Conservation (phyloP, 1,284 basidiomycete species). For the Rhodotorula sp. region DNA sequence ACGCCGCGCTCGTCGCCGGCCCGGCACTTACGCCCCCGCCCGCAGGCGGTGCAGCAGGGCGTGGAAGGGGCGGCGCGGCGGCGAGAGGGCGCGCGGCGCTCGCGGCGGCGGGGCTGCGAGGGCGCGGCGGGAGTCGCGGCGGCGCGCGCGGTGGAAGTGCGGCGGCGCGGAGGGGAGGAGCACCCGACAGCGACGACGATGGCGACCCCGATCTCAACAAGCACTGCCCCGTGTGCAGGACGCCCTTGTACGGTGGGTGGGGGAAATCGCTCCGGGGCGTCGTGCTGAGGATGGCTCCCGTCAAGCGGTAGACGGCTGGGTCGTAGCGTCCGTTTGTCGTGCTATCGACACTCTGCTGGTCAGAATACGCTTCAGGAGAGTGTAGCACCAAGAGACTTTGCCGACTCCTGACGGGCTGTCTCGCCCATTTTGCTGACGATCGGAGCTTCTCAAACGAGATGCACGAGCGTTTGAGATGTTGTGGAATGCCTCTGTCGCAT, state of each 20-base stretch:
- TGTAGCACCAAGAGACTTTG: too few species aligned
- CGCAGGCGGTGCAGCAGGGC: neutral
- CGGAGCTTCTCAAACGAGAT: neutral
- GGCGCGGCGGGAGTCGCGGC: neutral
- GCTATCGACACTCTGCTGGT: too few species aligned
- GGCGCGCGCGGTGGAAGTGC: neutral
- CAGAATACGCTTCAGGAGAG: too few species aligned
- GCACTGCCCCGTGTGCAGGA: conserved; percentile 40
- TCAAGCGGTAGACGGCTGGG: conserved; percentile 6
- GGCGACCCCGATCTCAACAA: conserved; percentile 36
- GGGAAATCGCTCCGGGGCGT: conserved; percentile 34
- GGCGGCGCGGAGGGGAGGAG: neutral
- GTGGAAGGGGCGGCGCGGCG: neutral
- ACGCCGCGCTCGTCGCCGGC: conserved; percentile 36
- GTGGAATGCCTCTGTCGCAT: too few species aligned
- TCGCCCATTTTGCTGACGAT: too few species aligned
- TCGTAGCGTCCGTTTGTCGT: too few species aligned
- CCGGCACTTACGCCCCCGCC: conserved; percentile 36
- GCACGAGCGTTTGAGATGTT: neutral
- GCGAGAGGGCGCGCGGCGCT: neutral
- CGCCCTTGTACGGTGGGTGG: conserved; percentile 36
- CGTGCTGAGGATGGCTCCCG: conserved; percentile 34
- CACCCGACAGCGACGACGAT: conserved; percentile 4
- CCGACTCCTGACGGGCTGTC: too few species aligned
- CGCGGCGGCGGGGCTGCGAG: neutral